Base-by-base conservation (phyloP, 805 yeast genomes). In the Ogataea thermomethanolica region DNA sequence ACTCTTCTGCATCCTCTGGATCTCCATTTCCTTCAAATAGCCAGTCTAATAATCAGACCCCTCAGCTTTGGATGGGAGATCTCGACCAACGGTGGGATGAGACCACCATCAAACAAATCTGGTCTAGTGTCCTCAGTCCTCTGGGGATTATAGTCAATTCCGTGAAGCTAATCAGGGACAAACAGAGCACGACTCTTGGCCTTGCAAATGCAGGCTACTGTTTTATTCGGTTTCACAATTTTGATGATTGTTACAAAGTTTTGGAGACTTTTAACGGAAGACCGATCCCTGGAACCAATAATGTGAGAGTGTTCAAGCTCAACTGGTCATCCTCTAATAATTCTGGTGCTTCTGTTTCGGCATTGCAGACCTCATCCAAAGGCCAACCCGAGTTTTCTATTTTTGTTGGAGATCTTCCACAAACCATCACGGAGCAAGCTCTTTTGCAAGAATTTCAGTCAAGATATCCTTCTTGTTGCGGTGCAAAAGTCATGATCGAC, bases 31-130 rank as follows among this genome's bases (percentile, higher is more conserved):
- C 7, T 8, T 11, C 23, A 8, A 29, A 45, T 5, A 33, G 43
- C 17, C 29, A 43, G 8, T 15, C 14, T 12, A 48, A 44, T 31
- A 49, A 46, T 2, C 60, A 54, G 43, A 49, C 56, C 17, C 64
- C 63, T 28, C 80, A 76, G 49, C 56, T 84, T 35, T 84, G 90
- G 84, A 90, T 89, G 95, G 97, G 96, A 15, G 96, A 87, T 53
- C 65, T 89, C 32, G 96, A 88, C 51, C 85, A 85, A 8, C 69
- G 75, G 58, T 85, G 95, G 89, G 86, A 84, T 45, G 96, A 89
- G 57, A 59, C 66, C 28, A 66, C 74, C 9, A 73, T 90, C 38
- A 70, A 70, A 35, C 74, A 76, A 43, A 74, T 89, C 33, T 89
- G 96, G 96, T 59, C 71, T 4, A 54, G 58, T 39, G 37, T 57